phyloP scores from a whole-genome alignment of 129 eudicot genomes.

The Solidago caesia region DNA sequence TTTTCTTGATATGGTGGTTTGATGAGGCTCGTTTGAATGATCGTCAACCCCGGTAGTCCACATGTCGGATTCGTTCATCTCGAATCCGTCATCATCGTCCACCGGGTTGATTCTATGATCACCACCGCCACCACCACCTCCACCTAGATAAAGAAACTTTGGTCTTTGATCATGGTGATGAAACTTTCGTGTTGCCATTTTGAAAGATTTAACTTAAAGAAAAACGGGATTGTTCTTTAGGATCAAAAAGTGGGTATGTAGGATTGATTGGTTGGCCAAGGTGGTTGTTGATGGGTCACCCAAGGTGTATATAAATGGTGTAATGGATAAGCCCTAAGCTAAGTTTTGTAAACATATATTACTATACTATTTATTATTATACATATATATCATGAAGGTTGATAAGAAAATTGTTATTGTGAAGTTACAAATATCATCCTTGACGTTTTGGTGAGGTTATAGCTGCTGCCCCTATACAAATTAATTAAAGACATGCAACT shows the following conservation, averaged over 20 bases:
- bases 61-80: conserved; percentile 61
- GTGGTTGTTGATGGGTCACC: conserved; percentile 39
- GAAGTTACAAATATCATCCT: conserved; percentile 8
- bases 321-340: conserved; percentile 44
- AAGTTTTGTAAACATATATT: not conserved
- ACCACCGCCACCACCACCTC: conserved; percentile 28
- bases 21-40: conserved; percentile 21
- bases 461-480: not conserved
- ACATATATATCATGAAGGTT: not conserved
- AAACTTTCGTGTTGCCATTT: conserved; percentile 33
- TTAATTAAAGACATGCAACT: conserved; percentile 22
- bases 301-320: conserved; percentile 39
- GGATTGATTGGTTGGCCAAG: conserved; percentile 33
- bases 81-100: conserved; percentile 32
- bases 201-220: conserved; percentile 9
- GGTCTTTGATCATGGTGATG: conserved; percentile 42
- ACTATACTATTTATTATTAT: not conserved
- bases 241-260: conserved; percentile 17
- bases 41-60: conserved; percentile 40
- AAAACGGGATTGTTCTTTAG: not conserved
- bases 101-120: conserved; percentile 34
- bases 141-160: conserved; percentile 43
- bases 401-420: not conserved
- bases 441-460: not conserved
- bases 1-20: conserved; percentile 24